Base-by-base conservation (phyloP, 257 asterid species). In the Cordia subcordata region DNA sequence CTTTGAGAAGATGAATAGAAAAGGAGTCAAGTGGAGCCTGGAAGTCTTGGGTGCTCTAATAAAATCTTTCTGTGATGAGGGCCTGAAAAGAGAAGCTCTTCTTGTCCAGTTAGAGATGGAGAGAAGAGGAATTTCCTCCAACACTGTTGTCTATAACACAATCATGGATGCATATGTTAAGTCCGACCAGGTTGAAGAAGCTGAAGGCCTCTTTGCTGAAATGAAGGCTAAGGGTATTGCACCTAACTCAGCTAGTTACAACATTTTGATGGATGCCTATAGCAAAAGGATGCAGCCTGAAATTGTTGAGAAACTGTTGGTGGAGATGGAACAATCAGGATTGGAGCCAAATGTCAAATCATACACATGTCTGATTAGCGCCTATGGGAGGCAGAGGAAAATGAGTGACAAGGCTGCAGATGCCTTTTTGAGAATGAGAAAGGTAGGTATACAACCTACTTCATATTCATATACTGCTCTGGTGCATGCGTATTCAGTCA, bases 401-500 rank as follows among this genome's bases (percentile, higher is more conserved):
- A 93, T 74, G 91, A 85, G 94, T 40, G 96, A 88, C 46, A 71
- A 78, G 88, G 99, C 97, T 38, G 96, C 91, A 14, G 75, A 86
- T 80, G 95, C 94, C 0, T 93, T 93, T 74, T 74, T 82, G 70
- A 80, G 88, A 67, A 93, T 93, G 99, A 88, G 79, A 67, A 88
- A 67, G 55, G 82, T 58, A 10, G 96, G 96, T 50, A 86, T 92
- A 65, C 80, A 77, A 66, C 99, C 99, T 27, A 77, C 84, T 21
- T 82, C 99, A 14, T 83, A 88, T 77, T 88, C 96, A 4, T 92
- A 92, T 62, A 88, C 99, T 0, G 92, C 96, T 69, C 96, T 92
- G 50, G 78, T 92, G 55, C 96, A 92, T 37, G 97, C 97, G 4
- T 86, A 84, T 63, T 78, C 97, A 1, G 73, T 82, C 11, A 65